Conservation (phyloP, 2,329 filamentous ascomycete genomes). For the Thielaviopsis cerberus region DNA sequence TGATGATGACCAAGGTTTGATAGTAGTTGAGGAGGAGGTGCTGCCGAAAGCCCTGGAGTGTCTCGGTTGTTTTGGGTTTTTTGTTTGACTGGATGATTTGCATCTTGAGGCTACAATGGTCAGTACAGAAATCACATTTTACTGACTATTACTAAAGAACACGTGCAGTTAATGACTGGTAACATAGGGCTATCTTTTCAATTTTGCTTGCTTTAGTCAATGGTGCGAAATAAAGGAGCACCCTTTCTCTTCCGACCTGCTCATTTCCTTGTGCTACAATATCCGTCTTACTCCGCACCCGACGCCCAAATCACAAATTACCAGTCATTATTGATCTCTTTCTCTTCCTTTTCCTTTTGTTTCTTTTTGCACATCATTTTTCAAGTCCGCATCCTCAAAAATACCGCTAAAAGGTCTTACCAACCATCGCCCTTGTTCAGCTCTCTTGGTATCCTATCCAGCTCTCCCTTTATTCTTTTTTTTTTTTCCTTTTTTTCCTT, state of each 20-base stretch:
- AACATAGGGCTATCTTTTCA: background rate
- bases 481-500: background rate
- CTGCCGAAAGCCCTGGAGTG: no score
- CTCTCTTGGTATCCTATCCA: background rate
- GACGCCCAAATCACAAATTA: background rate
- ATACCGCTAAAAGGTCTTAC: background rate
- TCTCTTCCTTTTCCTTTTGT: background rate
- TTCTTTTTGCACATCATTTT: background rate
- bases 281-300: no score
- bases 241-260: background rate
- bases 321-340: background rate
- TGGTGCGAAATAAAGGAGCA: background rate
- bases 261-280: background rate
- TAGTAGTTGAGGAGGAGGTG: no score
- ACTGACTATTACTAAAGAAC: background rate
- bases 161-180: background rate
- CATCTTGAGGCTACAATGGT: no score
- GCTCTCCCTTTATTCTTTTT: background rate
- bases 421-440: background rate
- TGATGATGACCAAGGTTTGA: background rate
- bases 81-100: background rate
- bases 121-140: no score
- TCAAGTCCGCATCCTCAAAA: background rate
- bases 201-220: background rate
- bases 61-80: no score